Conservation (phyloP, 305 asterid species). For the Euphrasia arctica region DNA sequence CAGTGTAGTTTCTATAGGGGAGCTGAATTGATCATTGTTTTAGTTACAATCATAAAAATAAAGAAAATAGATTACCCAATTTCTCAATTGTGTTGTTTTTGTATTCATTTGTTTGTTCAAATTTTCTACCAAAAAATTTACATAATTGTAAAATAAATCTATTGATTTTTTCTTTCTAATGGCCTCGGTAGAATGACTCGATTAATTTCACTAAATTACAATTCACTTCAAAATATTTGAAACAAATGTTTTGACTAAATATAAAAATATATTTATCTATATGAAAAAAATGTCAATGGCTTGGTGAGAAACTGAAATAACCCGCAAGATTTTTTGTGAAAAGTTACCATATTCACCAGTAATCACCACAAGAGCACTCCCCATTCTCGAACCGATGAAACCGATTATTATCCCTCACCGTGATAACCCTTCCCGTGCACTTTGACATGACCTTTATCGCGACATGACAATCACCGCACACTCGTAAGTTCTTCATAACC, state of each 20-base stretch:
- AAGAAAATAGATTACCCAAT: background rate
- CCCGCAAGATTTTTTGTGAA: too few relatives aligned
- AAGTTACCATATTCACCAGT: constrained; percentile 44
- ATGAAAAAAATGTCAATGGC: too few relatives aligned
- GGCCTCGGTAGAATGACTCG: too few relatives aligned
- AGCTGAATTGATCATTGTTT: constrained; percentile 19
- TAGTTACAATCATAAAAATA: constrained; percentile 5
- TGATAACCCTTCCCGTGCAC: constrained; percentile 57
- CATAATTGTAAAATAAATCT: too few relatives aligned
- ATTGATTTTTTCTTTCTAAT: too few relatives aligned
- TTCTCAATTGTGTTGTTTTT: background rate
- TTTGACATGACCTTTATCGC: constrained; percentile 66
- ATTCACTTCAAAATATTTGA: too few relatives aligned
- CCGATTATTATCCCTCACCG: constrained; percentile 73
- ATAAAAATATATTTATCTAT: too few relatives aligned
- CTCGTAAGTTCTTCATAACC: constrained; percentile 76
- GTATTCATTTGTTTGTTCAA: constrained; percentile 4
- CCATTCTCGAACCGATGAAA: constrained; percentile 71
- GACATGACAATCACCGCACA: constrained; percentile 75
- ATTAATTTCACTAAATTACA: too few relatives aligned
- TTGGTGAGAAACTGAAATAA: too few relatives aligned
- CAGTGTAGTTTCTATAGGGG: constrained; percentile 10
- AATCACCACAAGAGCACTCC: constrained; percentile 78
- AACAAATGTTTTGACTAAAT: too few relatives aligned
- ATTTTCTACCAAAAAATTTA: too few relatives aligned